Base-by-base conservation (phyloP, 345 rosid species). In the Sonneratia alba region DNA sequence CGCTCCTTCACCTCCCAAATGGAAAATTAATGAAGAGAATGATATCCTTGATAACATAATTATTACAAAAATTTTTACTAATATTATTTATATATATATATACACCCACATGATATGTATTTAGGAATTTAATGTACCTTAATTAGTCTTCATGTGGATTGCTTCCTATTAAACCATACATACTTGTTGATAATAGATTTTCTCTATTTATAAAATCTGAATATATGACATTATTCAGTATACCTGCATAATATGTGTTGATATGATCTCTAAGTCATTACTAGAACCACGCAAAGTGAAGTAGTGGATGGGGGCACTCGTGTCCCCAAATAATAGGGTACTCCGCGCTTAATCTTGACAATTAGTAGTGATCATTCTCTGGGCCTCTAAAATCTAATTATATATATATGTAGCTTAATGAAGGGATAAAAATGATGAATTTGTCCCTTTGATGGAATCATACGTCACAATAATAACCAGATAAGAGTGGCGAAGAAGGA, bases 391-490 rank as follows among this genome's bases (percentile, higher is more conserved):
- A 27, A 27, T 62, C 6, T 53, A 19, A 53, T 53, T 53, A 53
- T 16, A 18, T 49, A 13, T 14, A 49, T 42, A 13, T 4, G 3
- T 21, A 16, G 15, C 8, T 64, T 64, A 38, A 45, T 67, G 10
- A 7, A 68, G 53, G 2, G 24, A 40, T 18, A 57, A 57, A 21
- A 18, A n/a, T n/a, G 63, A 57, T n/a, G 22, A 38, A 45, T 66
- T 67, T 2, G 16, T 67, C n/a, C 22, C 12, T 59, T 49, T 34
- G 69, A 37, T 36, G 75, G 69, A 71, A 63, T 65, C 61, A 62
- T 66, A 57, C 47, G 70, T 72, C 75, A 36, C 70, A 48, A 65
- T 43, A 53, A 62, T 62, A 10, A 62, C 38, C 66, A 27, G 66
- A 62, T 62, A 62, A 62, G 45, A 62, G 55, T 22, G 55, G 36